phyloP scores from a whole-genome alignment of 2,329 filamentous ascomycete genomes.

The Ascochyta clinopodiicola region DNA sequence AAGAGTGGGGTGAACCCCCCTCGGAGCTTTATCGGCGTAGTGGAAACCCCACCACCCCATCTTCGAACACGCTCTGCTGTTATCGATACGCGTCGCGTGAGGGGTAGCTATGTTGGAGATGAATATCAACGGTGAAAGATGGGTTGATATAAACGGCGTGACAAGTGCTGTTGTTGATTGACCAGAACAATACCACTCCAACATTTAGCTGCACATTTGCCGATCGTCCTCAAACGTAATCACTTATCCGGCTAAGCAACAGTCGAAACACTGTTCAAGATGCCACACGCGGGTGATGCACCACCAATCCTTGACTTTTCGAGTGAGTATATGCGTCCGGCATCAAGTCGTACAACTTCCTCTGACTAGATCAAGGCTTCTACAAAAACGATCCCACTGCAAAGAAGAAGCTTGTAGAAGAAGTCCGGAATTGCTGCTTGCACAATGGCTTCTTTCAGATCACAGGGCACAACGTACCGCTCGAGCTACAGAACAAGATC shows the following conservation, averaged over 20 bases:
- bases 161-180: not conserved
- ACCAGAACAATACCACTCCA: not conserved
- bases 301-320: conserved; percentile 40
- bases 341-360: not conserved
- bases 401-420: conserved; percentile 31
- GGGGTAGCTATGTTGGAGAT: conserved; percentile 2
- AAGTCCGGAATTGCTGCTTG: conserved; percentile 40
- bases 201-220: not conserved
- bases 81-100: conserved; percentile 9
- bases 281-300: conserved; percentile 31
- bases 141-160: conserved; percentile 1
- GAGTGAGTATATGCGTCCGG: conserved; percentile 12
- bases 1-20: conserved; percentile 8
- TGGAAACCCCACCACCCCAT: not conserved
- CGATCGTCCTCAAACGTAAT: not conserved
- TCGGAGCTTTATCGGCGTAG: conserved; percentile 1
- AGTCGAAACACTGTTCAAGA: conserved; percentile 12
- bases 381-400: conserved; percentile 28
- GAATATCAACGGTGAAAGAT: not conserved
- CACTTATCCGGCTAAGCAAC: not conserved
- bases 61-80: conserved; percentile 1
- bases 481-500: conserved; percentile 47
- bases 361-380: conserved; percentile 29
- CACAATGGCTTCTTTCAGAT: conserved; percentile 57
- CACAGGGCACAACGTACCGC: conserved; percentile 50